Base-by-base conservation (phyloP, 306 rosid species). In the Dalbergia cochinchinensis region DNA sequence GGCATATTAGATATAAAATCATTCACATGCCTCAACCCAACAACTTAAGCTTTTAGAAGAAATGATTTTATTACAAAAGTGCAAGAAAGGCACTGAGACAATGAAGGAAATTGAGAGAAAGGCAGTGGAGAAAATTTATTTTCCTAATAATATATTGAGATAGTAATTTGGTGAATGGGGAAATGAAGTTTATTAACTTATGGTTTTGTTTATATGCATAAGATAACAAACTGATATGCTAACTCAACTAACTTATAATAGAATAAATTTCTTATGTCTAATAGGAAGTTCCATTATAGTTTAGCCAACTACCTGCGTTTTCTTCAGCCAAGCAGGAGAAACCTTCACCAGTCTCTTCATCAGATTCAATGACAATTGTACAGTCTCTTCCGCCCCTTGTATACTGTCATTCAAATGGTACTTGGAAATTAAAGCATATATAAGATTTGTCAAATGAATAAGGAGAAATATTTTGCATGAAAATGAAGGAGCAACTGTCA, bases 321-420 rank as follows among this genome's bases (percentile, higher is more conserved):
- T 84, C 90, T 58, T 82, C 87, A 63, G 84, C 35, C 89, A 92
- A 81, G 88, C 90, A 96, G 83, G 93, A 88, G 83, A 93, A 89
- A 69, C 83, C 90, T 84, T 72, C 86, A 57, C 87, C 91, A 7
- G 78, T 73, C 79, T 96, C 99, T 86, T 93, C 99, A 68, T 96
- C 99, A 3, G 98, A 91, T 65, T 91, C 98, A 55, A 93, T 88
- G 81, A 90, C 72, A 74, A 96, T 74, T 87, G 86, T 82, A 65
- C 78, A 63, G 84, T 85, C 89, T 80, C 83, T 85, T 84, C 83
- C 94, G 87, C 86, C 91, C 81, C 83, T 80, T 35, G 74, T 44
- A 71, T 15, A 15, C 87, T 83, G 88, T 65, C 85, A 81, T 81
- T 77, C 65, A 63, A 80, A 79, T 71, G 66, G 39, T 68, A 22